Evolutionary conservation across 352 stramenopile genomes (phyloP).

Genomic region (Pythium aphanidermatum): DNA sequence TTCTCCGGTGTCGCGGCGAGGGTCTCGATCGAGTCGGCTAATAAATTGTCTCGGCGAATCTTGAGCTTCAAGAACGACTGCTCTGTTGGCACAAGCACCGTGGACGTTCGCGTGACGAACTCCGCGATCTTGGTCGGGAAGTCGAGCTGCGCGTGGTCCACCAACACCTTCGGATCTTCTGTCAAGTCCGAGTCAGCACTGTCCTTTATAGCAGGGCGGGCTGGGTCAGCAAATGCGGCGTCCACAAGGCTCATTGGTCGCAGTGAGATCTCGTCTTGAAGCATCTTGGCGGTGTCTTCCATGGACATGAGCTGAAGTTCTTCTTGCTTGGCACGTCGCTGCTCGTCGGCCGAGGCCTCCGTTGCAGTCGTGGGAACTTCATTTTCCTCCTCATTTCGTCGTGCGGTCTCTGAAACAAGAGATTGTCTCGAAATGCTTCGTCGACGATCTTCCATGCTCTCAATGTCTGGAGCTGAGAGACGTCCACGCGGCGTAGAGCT

Average conservation of each 20-base stretch:
- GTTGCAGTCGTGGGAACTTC: too few species aligned
- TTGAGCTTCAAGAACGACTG: not conserved
- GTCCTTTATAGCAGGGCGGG: not conserved
- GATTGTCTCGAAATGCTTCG: too few species aligned
- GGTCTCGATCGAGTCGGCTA: conserved; percentile 60
- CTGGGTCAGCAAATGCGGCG: conserved; percentile 1
- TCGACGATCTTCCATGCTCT: too few species aligned
- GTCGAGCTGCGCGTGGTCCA: conserved; percentile 4
- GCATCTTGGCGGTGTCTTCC: not conserved
- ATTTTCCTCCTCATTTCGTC: too few species aligned
- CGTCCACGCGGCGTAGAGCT: too few species aligned
- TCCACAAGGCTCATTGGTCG: conserved; percentile 1
- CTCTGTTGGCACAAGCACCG: not conserved
- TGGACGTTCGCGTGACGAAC: conserved; percentile 2
- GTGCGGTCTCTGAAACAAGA: too few species aligned
- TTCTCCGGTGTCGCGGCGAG: conserved; percentile 35
- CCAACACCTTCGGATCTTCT: conserved; percentile 1
- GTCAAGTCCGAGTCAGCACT: not conserved
- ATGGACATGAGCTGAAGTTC: not conserved
- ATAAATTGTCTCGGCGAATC: conserved; percentile 23
- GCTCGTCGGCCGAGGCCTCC: too few species aligned
- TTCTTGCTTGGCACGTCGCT: too few species aligned
- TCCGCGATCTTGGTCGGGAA: conserved; percentile 14
- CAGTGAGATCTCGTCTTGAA: not conserved
- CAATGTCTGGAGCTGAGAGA: too few species aligned